Evolutionary conservation across 331 rosid genomes (phyloP).

Genomic region (Malus hybrid): DNA sequence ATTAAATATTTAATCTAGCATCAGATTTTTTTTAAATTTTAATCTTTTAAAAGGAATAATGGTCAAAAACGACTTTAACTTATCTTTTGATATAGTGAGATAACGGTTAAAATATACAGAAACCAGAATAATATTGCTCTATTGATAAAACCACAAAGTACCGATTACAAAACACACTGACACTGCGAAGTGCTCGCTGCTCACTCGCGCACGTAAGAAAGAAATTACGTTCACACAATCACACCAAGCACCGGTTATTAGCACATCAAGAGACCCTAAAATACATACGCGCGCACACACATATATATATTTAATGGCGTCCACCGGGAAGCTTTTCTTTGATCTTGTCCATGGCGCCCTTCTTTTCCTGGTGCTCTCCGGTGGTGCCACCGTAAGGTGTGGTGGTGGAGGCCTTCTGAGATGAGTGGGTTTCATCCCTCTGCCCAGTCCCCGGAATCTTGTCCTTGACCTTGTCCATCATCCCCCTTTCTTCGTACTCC

Average conservation of each 20-base stretch:
- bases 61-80: too few species aligned
- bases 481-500: not conserved
- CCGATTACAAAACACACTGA: not conserved
- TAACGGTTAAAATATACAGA: not conserved
- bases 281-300: too few species aligned
- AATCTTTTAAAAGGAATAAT: too few species aligned
- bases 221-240: not conserved
- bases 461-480: constrained; percentile 19
- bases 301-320: not conserved
- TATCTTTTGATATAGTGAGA: too few species aligned
- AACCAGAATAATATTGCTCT: too few species aligned
- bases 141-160: not conserved
- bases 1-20: too few species aligned
- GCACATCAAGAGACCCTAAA: too few species aligned
- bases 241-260: not conserved
- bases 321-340: constrained; percentile 43
- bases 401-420: not conserved
- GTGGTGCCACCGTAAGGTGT: too few species aligned
- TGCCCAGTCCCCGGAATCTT: constrained; percentile 29
- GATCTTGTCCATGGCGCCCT: constrained; percentile 27
- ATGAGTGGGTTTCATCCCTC: not conserved
- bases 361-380: constrained; percentile 18
- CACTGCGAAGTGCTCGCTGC: not conserved
- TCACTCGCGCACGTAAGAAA: not conserved
- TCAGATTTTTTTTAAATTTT: too few species aligned